A percentile compares a stretch with the other conserved stretches of the same genome.
Evolutionary conservation across 176 grass and related monocot genomes (phyloP).

Genomic region (Oryza australiensis): DNA sequence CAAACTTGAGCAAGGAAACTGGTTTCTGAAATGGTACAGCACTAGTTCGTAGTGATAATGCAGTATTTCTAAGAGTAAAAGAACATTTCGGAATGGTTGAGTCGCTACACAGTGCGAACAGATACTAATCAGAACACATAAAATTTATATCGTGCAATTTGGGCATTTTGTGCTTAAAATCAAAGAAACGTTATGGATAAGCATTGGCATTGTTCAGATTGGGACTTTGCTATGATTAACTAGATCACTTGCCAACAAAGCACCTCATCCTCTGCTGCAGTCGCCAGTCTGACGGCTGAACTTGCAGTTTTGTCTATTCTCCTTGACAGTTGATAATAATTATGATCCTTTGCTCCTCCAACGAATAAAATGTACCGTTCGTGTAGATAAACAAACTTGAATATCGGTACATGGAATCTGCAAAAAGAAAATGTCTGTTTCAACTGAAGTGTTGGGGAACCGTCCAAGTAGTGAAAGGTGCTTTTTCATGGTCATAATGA

Average conservation of each 20-base stretch:
- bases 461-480: background rate
- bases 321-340: background rate
- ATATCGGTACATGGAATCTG: conserved; percentile 11
- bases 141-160: background rate
- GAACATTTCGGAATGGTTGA: background rate
- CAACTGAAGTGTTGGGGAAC: conserved; percentile 10
- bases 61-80: background rate
- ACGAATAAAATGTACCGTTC: background rate
- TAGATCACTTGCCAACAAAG: conserved; percentile 32
- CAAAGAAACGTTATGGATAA: conserved; percentile 11
- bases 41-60: background rate
- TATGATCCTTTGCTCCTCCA: background rate
- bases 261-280: background rate
- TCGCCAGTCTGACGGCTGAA: background rate
- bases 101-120: background rate
- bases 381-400: background rate
- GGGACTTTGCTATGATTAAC: conserved; percentile 19
- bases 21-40: conserved; percentile 7
- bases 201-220: background rate
- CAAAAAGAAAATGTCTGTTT: background rate
- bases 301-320: background rate
- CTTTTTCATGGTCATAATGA: conserved; percentile 21
- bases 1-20: conserved; percentile 13
- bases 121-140: no score
- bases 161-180: background rate